These are phyloP conservation scores for Conoideocrella luteorostrata DNA, from an alignment of 2,329 filamentous ascomycete species.

Conservation along the genomic window DNA sequence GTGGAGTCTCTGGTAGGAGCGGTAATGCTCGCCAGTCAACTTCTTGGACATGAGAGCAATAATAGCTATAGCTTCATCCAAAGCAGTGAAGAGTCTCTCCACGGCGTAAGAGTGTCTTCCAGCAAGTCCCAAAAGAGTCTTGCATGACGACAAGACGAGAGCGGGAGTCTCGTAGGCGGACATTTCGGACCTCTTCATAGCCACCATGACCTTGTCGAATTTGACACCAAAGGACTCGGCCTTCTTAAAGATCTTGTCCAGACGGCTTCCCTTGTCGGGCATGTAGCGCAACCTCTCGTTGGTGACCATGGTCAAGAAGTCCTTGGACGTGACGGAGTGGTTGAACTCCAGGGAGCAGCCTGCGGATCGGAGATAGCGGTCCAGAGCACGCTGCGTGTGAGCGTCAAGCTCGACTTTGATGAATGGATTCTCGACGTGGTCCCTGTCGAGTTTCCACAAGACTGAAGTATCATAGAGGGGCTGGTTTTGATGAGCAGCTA, in stretches of 20 bases:
- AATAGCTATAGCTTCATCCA: conserved; percentile 5
- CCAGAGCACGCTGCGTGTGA: conserved; percentile 1
- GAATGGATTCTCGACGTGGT: neutral
- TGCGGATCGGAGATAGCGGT: neutral
- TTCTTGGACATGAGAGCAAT: conserved; percentile 7
- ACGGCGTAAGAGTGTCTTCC: conserved; percentile 2
- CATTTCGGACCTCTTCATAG: conserved; percentile 5
- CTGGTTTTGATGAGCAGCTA: neutral
- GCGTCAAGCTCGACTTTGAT: neutral
- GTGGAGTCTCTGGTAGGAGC: conserved; percentile 1
- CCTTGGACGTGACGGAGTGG: conserved; percentile 1
- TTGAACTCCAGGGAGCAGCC: neutral
- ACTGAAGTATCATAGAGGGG: neutral
- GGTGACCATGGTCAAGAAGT: conserved; percentile 3
- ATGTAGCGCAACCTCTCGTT: conserved; percentile 5
- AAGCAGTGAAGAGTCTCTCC: conserved; percentile 7
- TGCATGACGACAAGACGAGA: conserved; percentile 8
- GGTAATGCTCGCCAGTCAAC: neutral
- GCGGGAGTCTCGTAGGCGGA: conserved; percentile 6
- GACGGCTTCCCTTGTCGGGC: conserved; percentile 5
- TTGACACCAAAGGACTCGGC: conserved; percentile 8
- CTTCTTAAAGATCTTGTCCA: conserved; percentile 10
- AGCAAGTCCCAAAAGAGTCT: conserved; percentile 6
- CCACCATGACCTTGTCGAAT: conserved; percentile 8
- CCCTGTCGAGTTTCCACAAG: conserved; percentile 3